Percentiles rank a stretch among this genome's conserved stretches.
Conservation (phyloP, 2,329 filamentous ascomycete genomes). For the Capronia coronata region DNA sequence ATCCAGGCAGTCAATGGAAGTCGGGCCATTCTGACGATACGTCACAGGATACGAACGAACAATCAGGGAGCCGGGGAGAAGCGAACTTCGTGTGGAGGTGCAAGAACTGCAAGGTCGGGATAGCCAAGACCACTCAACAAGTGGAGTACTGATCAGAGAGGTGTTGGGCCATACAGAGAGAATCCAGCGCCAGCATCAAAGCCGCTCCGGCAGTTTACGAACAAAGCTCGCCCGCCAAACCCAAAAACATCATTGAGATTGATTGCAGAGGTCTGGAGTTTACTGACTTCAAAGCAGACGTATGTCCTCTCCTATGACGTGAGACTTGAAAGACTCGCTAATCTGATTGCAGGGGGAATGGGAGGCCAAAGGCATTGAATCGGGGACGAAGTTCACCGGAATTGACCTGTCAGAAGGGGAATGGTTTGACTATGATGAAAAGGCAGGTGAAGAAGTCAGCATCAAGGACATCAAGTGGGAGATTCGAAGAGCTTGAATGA, state of each 20-base stretch:
- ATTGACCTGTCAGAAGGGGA: constrained; percentile 85
- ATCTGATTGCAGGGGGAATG: constrained; percentile 65
- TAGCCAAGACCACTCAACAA: not conserved
- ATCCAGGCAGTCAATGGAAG: not conserved
- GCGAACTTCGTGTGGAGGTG: constrained; percentile 99
- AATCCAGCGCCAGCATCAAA: constrained; percentile 80
- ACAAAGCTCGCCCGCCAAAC: constrained; percentile 63
- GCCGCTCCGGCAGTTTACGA: constrained; percentile 65
- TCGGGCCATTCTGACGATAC: not conserved
- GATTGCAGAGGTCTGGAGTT: constrained; percentile 95
- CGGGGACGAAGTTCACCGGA: constrained; percentile 69
- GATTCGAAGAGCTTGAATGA: constrained; percentile 59
- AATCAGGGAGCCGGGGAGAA: constrained; percentile 88
- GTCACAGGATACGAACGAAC: constrained; percentile 72
- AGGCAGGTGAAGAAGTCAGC: constrained; percentile 82
- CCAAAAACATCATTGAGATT: constrained; percentile 76
- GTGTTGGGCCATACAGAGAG: constrained; percentile 49
- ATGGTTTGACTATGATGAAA: constrained; percentile 98
- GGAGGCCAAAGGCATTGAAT: constrained; percentile 75
- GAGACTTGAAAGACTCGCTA: not conserved
- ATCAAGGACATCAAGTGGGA: constrained; percentile 87
- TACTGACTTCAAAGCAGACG: constrained; percentile 81
- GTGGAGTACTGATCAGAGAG: not conserved
- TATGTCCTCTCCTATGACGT: constrained; percentile 42
- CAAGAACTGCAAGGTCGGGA: constrained; percentile 83